phyloP scores from a whole-genome alignment of 139 green algal genomes.

The Tetradesmus obliquus region DNA sequence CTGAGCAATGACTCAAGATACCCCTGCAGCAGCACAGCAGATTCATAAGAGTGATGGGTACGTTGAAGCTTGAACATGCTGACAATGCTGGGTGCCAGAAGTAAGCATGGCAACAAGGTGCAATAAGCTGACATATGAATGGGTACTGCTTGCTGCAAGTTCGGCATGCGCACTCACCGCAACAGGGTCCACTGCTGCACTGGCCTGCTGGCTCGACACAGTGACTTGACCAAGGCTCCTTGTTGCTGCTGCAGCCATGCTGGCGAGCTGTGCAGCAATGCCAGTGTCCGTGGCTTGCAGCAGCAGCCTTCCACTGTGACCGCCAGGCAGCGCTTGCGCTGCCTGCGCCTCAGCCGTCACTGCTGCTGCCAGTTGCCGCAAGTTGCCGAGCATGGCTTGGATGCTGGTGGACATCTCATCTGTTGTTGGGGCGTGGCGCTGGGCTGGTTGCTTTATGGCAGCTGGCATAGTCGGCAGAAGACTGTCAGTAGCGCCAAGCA shows the following conservation, averaged over 20 bases:
- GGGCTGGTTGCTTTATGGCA: too few relatives aligned
- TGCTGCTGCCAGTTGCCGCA: not conserved
- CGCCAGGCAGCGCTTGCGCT: not conserved
- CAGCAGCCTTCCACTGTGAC: too few relatives aligned
- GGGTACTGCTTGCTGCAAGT: not conserved
- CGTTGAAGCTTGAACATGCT: too few relatives aligned
- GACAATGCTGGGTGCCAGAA: too few relatives aligned
- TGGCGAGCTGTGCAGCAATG: not conserved
- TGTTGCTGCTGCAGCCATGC: not conserved
- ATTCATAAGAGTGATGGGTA: not conserved
- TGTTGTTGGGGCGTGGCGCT: too few relatives aligned
- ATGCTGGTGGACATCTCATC: too few relatives aligned
- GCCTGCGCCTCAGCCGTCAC: not conserved
- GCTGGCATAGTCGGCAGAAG: too few relatives aligned
- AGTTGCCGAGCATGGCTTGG: too few relatives aligned
- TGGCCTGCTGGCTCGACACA: not conserved
- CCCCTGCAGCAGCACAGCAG: not conserved
- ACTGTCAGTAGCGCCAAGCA: too few relatives aligned
- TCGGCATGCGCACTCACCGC: not conserved
- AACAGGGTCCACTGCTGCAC: too few relatives aligned
- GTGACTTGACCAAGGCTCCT: not conserved
- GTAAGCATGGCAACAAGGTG: not conserved
- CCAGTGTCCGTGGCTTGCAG: not conserved
- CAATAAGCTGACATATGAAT: not conserved
- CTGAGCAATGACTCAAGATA: not conserved